These are phyloP conservation scores for Russula lepida DNA, from an alignment of 768 basidiomycete species.

Conservation along the genomic window DNA sequence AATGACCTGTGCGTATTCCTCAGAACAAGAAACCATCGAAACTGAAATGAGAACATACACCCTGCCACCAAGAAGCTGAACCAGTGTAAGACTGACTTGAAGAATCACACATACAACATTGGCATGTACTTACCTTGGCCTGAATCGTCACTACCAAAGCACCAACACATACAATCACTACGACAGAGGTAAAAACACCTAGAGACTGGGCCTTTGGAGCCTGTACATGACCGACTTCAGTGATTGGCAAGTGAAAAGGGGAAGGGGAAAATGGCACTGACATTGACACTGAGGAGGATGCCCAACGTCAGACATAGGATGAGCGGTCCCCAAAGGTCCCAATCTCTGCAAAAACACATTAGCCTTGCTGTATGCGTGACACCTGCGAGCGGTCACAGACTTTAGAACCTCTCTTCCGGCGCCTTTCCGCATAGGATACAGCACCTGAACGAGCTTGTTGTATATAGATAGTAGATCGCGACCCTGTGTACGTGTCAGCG, in stretches of 20 bases:
- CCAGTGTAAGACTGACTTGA: neutral
- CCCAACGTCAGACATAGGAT: constrained; percentile 73
- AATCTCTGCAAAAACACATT: constrained; percentile 50
- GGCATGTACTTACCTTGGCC: constrained; percentile 59
- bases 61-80: constrained; percentile 68
- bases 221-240: constrained; percentile 36
- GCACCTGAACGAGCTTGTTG: constrained; percentile 84
- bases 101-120: neutral
- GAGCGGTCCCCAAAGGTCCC: constrained; percentile 97
- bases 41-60: constrained; percentile 43
- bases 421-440: constrained; percentile 70
- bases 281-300: constrained; percentile 81
- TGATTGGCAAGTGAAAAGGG: neutral
- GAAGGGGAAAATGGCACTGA: constrained; percentile 28
- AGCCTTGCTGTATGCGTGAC: constrained; percentile 1
- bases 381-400: constrained; percentile 33
- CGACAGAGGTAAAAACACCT: constrained; percentile 87
- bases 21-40: neutral
- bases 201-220: constrained; percentile 78
- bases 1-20: constrained; percentile 52
- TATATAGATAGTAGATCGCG: constrained; percentile 89
- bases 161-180: constrained; percentile 86
- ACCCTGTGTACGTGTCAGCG: constrained; percentile 40
- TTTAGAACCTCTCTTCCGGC: constrained; percentile 71
- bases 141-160: constrained; percentile 92